These are phyloP conservation scores for Sphaerobolus stellatus DNA, from an alignment of 1,284 basidiomycete species.

Conservation along the genomic window DNA sequence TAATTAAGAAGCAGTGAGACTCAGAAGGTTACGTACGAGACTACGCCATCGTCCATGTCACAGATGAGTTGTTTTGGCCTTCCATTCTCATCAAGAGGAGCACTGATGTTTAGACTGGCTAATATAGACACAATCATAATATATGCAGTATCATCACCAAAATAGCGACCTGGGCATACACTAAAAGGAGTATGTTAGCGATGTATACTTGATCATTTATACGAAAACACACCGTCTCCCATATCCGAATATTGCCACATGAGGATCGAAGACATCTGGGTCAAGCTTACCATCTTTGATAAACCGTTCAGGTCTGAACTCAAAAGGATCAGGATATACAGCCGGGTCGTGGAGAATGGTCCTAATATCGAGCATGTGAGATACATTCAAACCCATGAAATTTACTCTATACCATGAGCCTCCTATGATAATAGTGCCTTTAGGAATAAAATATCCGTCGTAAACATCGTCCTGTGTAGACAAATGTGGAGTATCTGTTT, in stretches of 20 bases:
- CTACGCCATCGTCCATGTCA: too few relatives aligned
- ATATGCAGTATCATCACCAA: not conserved
- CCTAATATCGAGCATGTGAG: too few relatives aligned
- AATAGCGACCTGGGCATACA: not conserved
- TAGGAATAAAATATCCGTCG: slow-evolving; percentile 38
- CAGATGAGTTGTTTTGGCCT: too few relatives aligned
- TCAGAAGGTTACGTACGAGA: too few relatives aligned
- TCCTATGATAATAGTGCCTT: slow-evolving; percentile 32
- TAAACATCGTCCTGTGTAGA: slow-evolving; percentile 35
- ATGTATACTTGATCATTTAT: not conserved
- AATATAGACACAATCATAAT: not conserved
- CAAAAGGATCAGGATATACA: slow-evolving; percentile 22
- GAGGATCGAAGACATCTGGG: too few relatives aligned
- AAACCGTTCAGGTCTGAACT: slow-evolving; percentile 27
- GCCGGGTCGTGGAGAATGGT: slow-evolving; percentile 24
- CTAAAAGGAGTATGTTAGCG: too few relatives aligned
- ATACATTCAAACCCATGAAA: not conserved
- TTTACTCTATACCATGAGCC: slow-evolving; percentile 29
- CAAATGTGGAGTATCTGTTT: slow-evolving; percentile 30
- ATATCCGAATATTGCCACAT: too few relatives aligned
- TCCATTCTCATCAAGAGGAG: too few relatives aligned
- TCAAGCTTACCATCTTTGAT: slow-evolving; percentile 2
- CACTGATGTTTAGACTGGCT: too few relatives aligned
- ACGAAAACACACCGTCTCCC: too few relatives aligned
- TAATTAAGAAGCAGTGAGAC: too few relatives aligned